A percentile compares a stretch with the other conserved stretches of the same genome.
These are phyloP conservation scores for Citrus australasica DNA, from an alignment of 345 rosid species.

Conservation along the genomic window DNA sequence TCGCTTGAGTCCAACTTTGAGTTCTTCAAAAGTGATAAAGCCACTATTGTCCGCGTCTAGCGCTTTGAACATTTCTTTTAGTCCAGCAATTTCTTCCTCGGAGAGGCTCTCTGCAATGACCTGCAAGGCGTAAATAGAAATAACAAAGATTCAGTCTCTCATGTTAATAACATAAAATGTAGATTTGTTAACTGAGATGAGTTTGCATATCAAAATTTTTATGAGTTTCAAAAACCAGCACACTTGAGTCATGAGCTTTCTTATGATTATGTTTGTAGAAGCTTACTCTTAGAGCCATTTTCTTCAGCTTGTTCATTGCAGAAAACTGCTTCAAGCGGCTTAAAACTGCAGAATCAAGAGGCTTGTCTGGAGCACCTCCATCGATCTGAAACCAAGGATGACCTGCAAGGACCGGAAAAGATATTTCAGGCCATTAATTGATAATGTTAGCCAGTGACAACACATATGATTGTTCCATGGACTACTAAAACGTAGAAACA, in stretches of 20 bases:
- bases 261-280: neutral
- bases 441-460: too few species aligned
- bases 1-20: conserved; percentile 60
- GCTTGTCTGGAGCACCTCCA: conserved; percentile 83
- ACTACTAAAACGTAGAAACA: neutral
- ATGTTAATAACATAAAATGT: neutral
- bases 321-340: conserved; percentile 78
- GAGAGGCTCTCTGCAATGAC: conserved; percentile 72
- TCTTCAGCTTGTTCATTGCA: conserved; percentile 80
- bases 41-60: conserved; percentile 76
- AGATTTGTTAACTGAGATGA: neutral
- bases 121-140: conserved; percentile 24
- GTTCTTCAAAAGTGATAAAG: conserved; percentile 71
- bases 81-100: conserved; percentile 72
- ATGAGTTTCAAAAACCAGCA: neutral
- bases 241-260: neutral
- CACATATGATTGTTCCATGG: neutral
- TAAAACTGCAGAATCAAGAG: conserved; percentile 69
- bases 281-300: conserved; percentile 75
- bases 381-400: conserved; percentile 86
- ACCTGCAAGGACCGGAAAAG: conserved; percentile 37
- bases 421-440: neutral
- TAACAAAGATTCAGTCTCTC: neutral
- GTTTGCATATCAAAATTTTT: neutral
- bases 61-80: conserved; percentile 65